Base-by-base conservation (phyloP, 306 rosid genomes). In the Vigna nakashimae region DNA sequence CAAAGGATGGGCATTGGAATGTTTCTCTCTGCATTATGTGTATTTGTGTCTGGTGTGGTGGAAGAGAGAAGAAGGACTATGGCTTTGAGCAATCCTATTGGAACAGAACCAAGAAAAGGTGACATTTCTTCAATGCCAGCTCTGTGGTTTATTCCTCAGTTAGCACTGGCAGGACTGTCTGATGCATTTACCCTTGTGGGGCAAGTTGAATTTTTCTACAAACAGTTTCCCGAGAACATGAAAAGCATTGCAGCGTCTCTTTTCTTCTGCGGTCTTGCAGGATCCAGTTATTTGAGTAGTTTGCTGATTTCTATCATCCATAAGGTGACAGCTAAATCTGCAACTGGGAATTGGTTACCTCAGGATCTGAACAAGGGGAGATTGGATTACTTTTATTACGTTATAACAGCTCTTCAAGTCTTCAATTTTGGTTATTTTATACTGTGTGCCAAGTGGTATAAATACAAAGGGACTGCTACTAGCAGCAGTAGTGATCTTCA, bases 141-240 rank as follows among this genome's bases (percentile, higher is more conserved):
- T 16, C 18, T 89, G 9, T 94, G 97, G 98, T 60, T 94, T 56
- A 10, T 92, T 82, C 98, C 98, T 64, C 98, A 94, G 80, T 49
- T 88, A 48, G 2, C 58, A 6, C 14, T 94, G 1, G 86, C 91
- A 5, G 93, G 98, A 12, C 43, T 92, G 1, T 71, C 91, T 46
- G 94, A 92, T 58, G 89, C 84, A 13, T 92, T 94, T 22, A 32
- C 89, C 0, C 26, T 83, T 26, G 79, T 94, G 1, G 97, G 93
- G 20, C 90, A 89, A 79, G 82, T 88, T 42, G 98, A 94, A 7
- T 88, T 94, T 78, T 92, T 88, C 89, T 90, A 92, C 82, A 94
- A 92, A 82, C 98, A 94, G 46, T 89, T 94, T 22, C 98, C 98
- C 4, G 95, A 94, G 85, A 92, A 94, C 75, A 94, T 94, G 98